phyloP scores from a whole-genome alignment of 257 asterid genomes.

The Solanum chilense region DNA sequence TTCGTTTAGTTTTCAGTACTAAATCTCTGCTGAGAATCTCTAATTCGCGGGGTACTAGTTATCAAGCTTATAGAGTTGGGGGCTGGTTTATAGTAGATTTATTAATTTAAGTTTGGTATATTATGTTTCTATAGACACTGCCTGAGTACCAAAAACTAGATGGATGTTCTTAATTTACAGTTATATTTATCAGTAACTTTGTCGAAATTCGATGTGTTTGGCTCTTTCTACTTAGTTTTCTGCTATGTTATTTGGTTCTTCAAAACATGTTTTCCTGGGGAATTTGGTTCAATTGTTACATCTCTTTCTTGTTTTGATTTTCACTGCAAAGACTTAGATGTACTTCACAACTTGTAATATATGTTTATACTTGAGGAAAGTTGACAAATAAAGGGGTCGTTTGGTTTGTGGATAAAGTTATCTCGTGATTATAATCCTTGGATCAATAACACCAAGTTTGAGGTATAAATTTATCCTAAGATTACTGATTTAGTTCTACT shows the following conservation, averaged over 20 bases:
- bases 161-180: neutral
- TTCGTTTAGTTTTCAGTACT: conserved; percentile 11
- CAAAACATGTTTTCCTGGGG: neutral
- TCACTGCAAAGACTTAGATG: neutral
- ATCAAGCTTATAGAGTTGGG: conserved; percentile 44
- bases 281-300: neutral
- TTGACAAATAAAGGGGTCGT: neutral
- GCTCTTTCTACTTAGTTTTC: neutral
- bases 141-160: conserved; percentile 9
- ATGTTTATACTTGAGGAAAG: neutral
- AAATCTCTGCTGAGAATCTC: conserved; percentile 20
- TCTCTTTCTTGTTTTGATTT: neutral
- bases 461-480: neutral
- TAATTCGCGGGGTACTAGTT: conserved; percentile 7
- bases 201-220: neutral
- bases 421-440: no score
- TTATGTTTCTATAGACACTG: conserved; percentile 18
- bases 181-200: neutral
- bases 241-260: neutral
- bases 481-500: neutral
- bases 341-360: neutral
- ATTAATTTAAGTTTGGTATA: conserved; percentile 18
- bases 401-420: neutral
- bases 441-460: neutral
- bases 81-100: conserved; percentile 29